Conservation (phyloP, 2,329 filamentous ascomycete genomes). For the Aspergillus neotritici region DNA sequence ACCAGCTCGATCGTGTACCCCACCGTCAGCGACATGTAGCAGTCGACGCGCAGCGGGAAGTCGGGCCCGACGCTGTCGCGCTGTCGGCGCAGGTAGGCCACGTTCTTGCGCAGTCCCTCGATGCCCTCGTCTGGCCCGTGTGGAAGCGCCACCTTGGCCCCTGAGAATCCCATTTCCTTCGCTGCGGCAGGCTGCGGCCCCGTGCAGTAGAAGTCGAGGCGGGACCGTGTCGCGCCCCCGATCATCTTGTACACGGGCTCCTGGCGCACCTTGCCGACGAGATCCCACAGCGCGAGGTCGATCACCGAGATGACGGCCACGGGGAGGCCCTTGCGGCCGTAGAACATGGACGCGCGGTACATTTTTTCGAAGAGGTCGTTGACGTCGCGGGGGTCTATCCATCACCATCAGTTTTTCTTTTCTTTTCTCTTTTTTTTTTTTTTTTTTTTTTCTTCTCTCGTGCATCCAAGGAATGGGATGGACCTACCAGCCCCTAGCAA, state of each 20-base stretch:
- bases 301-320: conserved; percentile 91
- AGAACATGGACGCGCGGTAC: conserved; percentile 95
- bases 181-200: conserved; percentile 77
- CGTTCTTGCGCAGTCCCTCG: conserved; percentile 76
- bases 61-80: conserved; percentile 79
- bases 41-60: conserved; percentile 91
- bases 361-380: conserved; percentile 93
- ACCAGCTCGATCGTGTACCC: conserved; percentile 88
- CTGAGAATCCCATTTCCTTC: conserved; percentile 81
- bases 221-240: conserved; percentile 77
- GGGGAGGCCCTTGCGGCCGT: conserved; percentile 85
- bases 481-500: conserved; percentile 65
- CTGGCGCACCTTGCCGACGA: conserved; percentile 82
- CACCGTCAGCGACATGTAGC: conserved; percentile 94
- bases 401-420: conserved; percentile 1
- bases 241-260: conserved; percentile 95
- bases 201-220: conserved; percentile 90
- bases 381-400: conserved; percentile 85
- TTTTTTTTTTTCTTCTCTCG: not conserved
- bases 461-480: too few relatives aligned
- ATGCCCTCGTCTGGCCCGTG: conserved; percentile 85
- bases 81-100: conserved; percentile 81
- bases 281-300: conserved; percentile 87
- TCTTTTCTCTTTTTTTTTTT: not conserved
- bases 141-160: conserved; percentile 82